Conservation (phyloP, 1,284 basidiomycete species). For the Pyrrhoderma lamaoense region DNA sequence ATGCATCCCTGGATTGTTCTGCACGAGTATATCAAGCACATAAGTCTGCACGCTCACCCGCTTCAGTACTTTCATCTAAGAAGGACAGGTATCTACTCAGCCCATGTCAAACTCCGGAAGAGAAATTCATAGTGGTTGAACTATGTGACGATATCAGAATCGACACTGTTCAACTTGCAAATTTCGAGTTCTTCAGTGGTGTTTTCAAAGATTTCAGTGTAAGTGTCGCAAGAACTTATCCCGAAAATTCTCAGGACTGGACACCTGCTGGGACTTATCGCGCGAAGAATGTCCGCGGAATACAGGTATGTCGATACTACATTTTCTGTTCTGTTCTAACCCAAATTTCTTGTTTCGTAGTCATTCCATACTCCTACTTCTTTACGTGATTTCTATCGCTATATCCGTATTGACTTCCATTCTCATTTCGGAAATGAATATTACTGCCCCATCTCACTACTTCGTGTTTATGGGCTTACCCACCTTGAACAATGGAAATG, state of each 20-base stretch:
- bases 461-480: constrained; percentile 93
- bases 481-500: constrained; percentile 96
- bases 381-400: constrained; percentile 81
- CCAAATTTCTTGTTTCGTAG: constrained; percentile 29
- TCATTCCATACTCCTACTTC: constrained; percentile 71
- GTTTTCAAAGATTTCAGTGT: constrained; percentile 91
- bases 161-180: constrained; percentile 92
- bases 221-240: constrained; percentile 73
- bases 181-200: constrained; percentile 97
- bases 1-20: constrained; percentile 54
- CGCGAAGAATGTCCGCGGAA: constrained; percentile 87
- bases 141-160: constrained; percentile 96
- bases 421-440: constrained; percentile 94
- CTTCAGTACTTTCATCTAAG: constrained; percentile 82
- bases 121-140: constrained; percentile 90
- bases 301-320: constrained; percentile 58
- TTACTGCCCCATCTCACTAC: constrained; percentile 90
- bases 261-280: constrained; percentile 69
- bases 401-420: constrained; percentile 90
- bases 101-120: constrained; percentile 63
- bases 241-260: constrained; percentile 60
- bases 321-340: constrained; percentile 8
- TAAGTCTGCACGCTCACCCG: constrained; percentile 71
- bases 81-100: constrained; percentile 97
- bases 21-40: constrained; percentile 51